Conservation (phyloP, 805 yeast species). For the Metschnikowia kunwiensis region DNA sequence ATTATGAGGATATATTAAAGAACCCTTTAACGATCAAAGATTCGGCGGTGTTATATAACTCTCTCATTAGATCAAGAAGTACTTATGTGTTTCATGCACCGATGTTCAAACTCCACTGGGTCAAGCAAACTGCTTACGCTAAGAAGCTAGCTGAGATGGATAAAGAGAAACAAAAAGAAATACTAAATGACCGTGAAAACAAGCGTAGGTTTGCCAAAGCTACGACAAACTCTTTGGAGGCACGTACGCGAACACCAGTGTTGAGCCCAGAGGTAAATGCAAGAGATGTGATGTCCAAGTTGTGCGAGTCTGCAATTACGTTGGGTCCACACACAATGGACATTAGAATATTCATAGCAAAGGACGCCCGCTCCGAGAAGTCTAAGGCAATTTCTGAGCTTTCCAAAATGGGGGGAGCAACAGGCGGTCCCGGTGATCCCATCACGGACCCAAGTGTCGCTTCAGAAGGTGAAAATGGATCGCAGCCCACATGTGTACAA, state of each 20-base stretch:
- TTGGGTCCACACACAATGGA: constrained; percentile 86
- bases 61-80: constrained; percentile 70
- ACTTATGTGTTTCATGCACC: constrained; percentile 53
- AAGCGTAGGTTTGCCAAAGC: constrained; percentile 21
- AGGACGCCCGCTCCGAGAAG: constrained; percentile 69
- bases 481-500: no score
- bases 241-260: constrained; percentile 30
- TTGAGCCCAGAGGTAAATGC: constrained; percentile 47
- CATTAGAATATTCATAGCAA: constrained; percentile 73
- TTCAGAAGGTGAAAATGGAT: no score
- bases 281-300: constrained; percentile 83
- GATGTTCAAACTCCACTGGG: constrained; percentile 81
- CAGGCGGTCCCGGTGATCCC: no score
- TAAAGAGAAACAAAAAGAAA: constrained; percentile 23
- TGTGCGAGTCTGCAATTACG: constrained; percentile 69
- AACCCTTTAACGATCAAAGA: constrained; percentile 70
- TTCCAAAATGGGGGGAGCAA: constrained; percentile 11
- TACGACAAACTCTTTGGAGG: constrained; percentile 18
- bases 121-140: constrained; percentile 58
- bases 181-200: constrained; percentile 14
- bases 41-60: constrained; percentile 65
- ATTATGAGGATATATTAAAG: constrained; percentile 47
- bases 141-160: constrained; percentile 41
- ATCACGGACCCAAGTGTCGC: no score
- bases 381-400: constrained; percentile 31